Evolutionary conservation across 1,139 yeast genomes (phyloP).

Genomic region (Blastobotrys petasosporus): DNA sequence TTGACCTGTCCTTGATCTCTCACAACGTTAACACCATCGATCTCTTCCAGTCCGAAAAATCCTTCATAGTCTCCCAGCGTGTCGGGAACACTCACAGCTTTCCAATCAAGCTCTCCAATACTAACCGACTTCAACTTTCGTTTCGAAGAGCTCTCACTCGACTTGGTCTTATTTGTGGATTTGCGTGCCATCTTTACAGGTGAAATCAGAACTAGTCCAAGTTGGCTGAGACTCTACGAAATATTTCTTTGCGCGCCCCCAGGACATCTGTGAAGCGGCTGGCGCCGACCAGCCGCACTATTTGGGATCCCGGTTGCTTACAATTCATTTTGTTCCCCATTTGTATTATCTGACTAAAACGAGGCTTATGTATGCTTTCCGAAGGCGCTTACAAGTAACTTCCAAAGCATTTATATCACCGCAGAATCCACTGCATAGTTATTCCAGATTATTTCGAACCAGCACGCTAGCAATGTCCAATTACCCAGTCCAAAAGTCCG

Average conservation of each 20-base stretch:
- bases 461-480: neutral
- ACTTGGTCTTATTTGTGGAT: too few species aligned
- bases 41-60: constrained; percentile 85
- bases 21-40: constrained; percentile 82
- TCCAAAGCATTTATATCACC: neutral
- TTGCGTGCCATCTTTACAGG: too few species aligned
- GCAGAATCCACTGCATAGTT: too few species aligned
- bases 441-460: neutral
- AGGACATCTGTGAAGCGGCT: too few species aligned
- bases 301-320: too few species aligned
- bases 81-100: constrained; percentile 73
- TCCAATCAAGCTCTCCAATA: constrained; percentile 51
- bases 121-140: constrained; percentile 9
- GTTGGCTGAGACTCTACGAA: too few species aligned
- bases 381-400: neutral
- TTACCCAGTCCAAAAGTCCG: constrained; percentile 37
- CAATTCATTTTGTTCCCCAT: too few species aligned
- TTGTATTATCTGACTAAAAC: too few species aligned
- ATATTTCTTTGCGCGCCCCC: too few species aligned
- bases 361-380: neutral
- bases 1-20: constrained; percentile 37
- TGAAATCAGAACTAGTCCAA: too few species aligned
- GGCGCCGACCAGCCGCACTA: too few species aligned
- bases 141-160: too few species aligned
- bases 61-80: constrained; percentile 77